Percentiles rank a stretch among this genome's conserved stretches.
phyloP scores from a whole-genome alignment of 2,329 filamentous ascomycete species.

The Ophiobolus disseminans region DNA sequence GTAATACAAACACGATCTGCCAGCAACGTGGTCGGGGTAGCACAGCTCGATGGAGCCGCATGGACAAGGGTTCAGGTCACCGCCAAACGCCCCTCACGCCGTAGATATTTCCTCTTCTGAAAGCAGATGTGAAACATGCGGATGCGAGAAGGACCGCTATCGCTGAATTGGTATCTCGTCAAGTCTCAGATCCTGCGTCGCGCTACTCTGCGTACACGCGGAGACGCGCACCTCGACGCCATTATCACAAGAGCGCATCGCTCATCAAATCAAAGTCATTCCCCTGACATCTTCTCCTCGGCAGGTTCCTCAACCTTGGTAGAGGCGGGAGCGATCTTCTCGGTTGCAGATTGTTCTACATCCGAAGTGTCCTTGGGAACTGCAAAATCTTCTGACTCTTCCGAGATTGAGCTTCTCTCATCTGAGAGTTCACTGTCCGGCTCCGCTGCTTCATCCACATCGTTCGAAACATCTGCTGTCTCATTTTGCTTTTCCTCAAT shows the following conservation, averaged over 20 bases:
- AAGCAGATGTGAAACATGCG: conserved; percentile 1
- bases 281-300: conserved; percentile 12
- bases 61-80: neutral
- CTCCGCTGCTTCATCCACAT: conserved; percentile 18
- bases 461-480: conserved; percentile 5
- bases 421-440: conserved; percentile 11
- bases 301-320: neutral
- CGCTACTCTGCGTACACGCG: neutral
- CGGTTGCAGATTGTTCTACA: conserved; percentile 3
- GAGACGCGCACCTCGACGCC: neutral
- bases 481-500: conserved; percentile 14
- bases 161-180: conserved; percentile 7
- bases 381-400: conserved; percentile 8
- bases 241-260: neutral
- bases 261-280: conserved; percentile 2
- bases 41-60: neutral
- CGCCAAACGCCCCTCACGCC: neutral
- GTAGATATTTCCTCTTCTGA: neutral
- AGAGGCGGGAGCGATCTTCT: conserved; percentile 1
- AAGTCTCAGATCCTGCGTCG: neutral
- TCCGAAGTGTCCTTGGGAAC: neutral
- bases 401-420: conserved; percentile 9
- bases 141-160: neutral
- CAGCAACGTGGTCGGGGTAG: neutral
- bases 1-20: too few relatives aligned